Conservation (phyloP, 148 eudicot genomes). For the Chenopodium album region DNA sequence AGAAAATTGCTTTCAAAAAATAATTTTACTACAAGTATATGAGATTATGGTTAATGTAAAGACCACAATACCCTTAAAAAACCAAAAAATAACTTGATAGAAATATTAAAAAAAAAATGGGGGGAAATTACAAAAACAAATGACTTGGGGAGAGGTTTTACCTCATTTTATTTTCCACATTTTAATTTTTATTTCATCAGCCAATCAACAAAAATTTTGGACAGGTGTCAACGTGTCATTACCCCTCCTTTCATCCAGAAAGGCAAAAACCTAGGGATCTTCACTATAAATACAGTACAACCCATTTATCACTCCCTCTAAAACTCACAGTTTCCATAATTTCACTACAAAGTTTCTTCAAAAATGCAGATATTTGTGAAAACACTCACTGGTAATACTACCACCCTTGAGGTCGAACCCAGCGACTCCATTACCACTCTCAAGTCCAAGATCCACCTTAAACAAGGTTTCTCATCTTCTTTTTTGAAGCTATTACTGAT, state of each 20-base stretch:
- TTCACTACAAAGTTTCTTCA: background rate
- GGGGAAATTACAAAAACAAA: background rate
- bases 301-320: background rate
- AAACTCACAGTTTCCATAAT: background rate
- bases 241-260: background rate
- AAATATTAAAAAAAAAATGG: background rate
- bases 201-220: background rate
- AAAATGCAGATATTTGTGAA: conserved; percentile 13
- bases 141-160: background rate
- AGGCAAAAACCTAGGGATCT: background rate
- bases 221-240: background rate
- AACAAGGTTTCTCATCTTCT: background rate
- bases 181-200: background rate
- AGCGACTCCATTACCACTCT: background rate
- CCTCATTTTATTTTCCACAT: background rate
- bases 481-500: background rate
- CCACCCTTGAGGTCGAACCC: background rate
- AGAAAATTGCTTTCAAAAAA: too few species aligned
- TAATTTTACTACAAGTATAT: too few species aligned
- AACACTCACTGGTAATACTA: conserved; percentile 5
- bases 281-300: background rate
- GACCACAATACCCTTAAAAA: too few species aligned
- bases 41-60: too few species aligned
- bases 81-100: too few species aligned
- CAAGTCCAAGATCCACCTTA: conserved; percentile 7